phyloP scores from a whole-genome alignment of 306 rosid species.

The Malus orientalis region DNA sequence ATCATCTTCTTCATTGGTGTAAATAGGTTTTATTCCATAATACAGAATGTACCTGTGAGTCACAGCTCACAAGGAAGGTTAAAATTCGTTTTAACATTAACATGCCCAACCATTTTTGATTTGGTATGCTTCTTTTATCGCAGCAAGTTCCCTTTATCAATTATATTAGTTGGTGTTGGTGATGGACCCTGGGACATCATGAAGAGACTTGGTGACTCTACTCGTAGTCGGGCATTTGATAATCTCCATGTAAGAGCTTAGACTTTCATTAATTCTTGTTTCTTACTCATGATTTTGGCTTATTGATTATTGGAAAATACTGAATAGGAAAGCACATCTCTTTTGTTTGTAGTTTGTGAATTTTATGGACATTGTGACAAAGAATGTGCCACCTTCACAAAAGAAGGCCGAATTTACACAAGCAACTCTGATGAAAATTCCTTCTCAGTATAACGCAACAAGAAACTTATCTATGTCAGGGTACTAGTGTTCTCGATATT shows the following conservation, averaged over 20 bases:
- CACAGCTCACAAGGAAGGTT: too few relatives aligned
- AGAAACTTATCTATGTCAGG: slow-evolving; percentile 65
- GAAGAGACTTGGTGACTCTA: slow-evolving; percentile 84
- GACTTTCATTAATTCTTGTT: neutral
- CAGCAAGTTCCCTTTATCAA: slow-evolving; percentile 89
- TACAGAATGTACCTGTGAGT: too few relatives aligned
- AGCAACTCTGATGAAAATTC: slow-evolving; percentile 90
- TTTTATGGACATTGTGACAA: slow-evolving; percentile 72
- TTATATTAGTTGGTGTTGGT: slow-evolving; percentile 89
- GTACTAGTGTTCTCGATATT: slow-evolving; percentile 30
- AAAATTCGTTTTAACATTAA: too few relatives aligned
- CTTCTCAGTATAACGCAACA: slow-evolving; percentile 80
- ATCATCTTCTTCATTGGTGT: too few relatives aligned
- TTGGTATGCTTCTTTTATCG: slow-evolving; percentile 14
- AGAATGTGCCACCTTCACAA: slow-evolving; percentile 47
- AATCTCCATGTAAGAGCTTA: slow-evolving; percentile 66
- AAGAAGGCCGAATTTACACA: slow-evolving; percentile 91
- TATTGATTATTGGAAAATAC: neutral
- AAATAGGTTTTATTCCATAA: too few relatives aligned
- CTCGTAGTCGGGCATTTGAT: slow-evolving; percentile 76
- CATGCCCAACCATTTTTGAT: neutral
- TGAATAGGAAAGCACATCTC: neutral
- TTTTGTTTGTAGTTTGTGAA: slow-evolving; percentile 66
- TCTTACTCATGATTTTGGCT: neutral
- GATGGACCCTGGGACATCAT: slow-evolving; percentile 99